phyloP scores from a whole-genome alignment of 257 asterid genomes.

The Handroanthus guayacan region DNA sequence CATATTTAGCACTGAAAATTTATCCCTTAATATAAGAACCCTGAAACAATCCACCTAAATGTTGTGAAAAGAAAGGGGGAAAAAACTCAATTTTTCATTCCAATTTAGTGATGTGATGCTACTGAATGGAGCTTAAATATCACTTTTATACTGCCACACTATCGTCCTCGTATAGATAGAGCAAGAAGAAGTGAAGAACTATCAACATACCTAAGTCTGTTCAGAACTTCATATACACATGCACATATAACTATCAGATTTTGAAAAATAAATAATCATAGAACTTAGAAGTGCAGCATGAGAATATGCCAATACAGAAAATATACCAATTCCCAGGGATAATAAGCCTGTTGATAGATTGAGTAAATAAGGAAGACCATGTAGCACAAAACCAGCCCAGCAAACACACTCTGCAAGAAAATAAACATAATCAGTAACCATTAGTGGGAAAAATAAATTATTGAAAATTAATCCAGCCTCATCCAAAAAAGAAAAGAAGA shows the following conservation, averaged over 20 bases:
- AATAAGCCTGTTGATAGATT: slow-evolving; percentile 73
- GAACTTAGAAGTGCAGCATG: not conserved
- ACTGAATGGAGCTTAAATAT: not conserved
- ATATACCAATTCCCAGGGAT: slow-evolving; percentile 96
- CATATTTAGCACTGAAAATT: slow-evolving; percentile 1
- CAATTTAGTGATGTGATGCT: not conserved
- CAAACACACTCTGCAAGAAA: slow-evolving; percentile 61
- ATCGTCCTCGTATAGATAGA: not conserved
- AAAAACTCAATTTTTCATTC: not conserved
- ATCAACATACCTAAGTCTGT: slow-evolving; percentile 1
- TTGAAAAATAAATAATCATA: not conserved
- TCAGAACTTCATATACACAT: not conserved
- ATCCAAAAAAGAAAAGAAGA: slow-evolving; percentile 6
- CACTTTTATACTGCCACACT: not conserved
- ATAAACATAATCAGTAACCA: slow-evolving; percentile 2
- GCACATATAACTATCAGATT: not conserved
- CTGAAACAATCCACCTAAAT: not conserved
- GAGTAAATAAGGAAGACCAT: slow-evolving; percentile 70
- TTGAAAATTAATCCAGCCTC: slow-evolving; percentile 13
- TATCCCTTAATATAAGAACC: not conserved
- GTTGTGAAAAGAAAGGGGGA: not conserved
- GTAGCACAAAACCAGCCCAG: slow-evolving; percentile 69
- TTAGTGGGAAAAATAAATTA: not conserved
- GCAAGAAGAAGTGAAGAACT: slow-evolving; percentile 1
- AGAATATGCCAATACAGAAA: slow-evolving; percentile 15